These are phyloP conservation scores for Camelina neglecta DNA, from an alignment of 345 rosid species.

Conservation along the genomic window DNA sequence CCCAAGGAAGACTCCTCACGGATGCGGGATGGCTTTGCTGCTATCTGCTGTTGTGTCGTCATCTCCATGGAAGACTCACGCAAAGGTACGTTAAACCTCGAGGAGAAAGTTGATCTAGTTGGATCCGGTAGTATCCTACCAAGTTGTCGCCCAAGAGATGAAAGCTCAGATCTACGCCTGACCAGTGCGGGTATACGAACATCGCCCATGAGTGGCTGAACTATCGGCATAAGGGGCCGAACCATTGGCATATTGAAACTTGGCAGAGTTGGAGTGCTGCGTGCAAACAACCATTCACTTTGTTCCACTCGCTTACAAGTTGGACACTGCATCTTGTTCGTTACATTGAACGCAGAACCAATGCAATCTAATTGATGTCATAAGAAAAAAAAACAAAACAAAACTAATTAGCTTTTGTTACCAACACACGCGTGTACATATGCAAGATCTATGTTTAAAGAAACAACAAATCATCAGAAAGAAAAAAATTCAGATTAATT, in stretches of 20 bases:
- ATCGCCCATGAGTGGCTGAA: not conserved
- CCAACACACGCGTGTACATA: not conserved
- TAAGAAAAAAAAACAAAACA: not conserved
- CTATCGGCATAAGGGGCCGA: not conserved
- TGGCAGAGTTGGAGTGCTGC: not conserved
- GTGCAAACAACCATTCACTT: constrained; percentile 11
- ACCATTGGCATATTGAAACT: not conserved
- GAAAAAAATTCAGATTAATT: not conserved
- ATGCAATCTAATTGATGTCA: not conserved
- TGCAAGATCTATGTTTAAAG: not conserved
- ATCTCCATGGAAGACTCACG: not conserved
- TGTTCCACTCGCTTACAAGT: constrained; percentile 8
- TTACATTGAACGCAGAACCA: not conserved
- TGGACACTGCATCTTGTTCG: constrained; percentile 7
- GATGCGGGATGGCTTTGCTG: too few species aligned
- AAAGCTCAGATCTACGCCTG: not conserved
- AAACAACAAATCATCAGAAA: not conserved
- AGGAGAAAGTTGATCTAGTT: not conserved
- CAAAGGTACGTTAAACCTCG: not conserved
- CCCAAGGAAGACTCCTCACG: not conserved
- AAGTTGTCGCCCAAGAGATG: not conserved
- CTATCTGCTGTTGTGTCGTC: not conserved
- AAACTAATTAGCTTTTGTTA: not conserved
- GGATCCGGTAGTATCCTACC: not conserved
- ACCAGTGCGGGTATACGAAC: not conserved